phyloP scores from a whole-genome alignment of 768 basidiomycete genomes.

The Cystofilobasidium macerans region DNA sequence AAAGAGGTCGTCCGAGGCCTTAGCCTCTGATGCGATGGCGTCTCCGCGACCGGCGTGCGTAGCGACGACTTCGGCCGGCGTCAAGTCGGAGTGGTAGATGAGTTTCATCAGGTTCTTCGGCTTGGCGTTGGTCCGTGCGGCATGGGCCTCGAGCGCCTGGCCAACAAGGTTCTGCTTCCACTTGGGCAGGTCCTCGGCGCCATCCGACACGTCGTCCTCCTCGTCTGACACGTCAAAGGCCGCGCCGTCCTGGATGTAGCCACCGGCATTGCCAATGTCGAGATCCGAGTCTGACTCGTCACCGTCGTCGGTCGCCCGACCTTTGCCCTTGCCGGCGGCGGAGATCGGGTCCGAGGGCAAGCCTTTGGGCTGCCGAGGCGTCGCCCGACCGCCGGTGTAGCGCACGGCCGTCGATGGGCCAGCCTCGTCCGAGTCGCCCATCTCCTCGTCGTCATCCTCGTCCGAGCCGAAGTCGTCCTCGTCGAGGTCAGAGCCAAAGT shows the following conservation, averaged over 20 bases:
- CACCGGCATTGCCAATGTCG: slow-evolving; percentile 36
- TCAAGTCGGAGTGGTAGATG: slow-evolving; percentile 61
- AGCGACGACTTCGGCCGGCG: slow-evolving; percentile 55
- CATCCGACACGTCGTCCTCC: slow-evolving; percentile 41
- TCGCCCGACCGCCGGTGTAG: slow-evolving; percentile 15
- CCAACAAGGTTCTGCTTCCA: slow-evolving; percentile 64
- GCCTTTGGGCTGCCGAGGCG: slow-evolving; percentile 13
- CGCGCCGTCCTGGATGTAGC: slow-evolving; percentile 47
- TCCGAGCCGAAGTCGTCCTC: slow-evolving; percentile 33
- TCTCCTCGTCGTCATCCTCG: slow-evolving; percentile 37
- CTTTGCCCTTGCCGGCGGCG: slow-evolving; percentile 22
- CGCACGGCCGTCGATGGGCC: slow-evolving; percentile 3
- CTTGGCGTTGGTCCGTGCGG: slow-evolving; percentile 41
- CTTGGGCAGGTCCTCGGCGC: slow-evolving; percentile 47
- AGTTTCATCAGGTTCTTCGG: slow-evolving; percentile 71
- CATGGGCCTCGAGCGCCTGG: slow-evolving; percentile 45
- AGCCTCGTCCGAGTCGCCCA: slow-evolving; percentile 28
- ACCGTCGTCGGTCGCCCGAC: slow-evolving; percentile 34
- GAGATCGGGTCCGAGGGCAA: slow-evolving; percentile 13
- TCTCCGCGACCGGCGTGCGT: not conserved
- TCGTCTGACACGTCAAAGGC: slow-evolving; percentile 39
- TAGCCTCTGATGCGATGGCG: slow-evolving; percentile 20
- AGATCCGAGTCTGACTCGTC: slow-evolving; percentile 36
- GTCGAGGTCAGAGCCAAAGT: slow-evolving; percentile 17
- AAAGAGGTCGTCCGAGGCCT: slow-evolving; percentile 32